phyloP scores from a whole-genome alignment of 2,329 filamentous ascomycete genomes.

The Cordyceps fumosorosea region DNA sequence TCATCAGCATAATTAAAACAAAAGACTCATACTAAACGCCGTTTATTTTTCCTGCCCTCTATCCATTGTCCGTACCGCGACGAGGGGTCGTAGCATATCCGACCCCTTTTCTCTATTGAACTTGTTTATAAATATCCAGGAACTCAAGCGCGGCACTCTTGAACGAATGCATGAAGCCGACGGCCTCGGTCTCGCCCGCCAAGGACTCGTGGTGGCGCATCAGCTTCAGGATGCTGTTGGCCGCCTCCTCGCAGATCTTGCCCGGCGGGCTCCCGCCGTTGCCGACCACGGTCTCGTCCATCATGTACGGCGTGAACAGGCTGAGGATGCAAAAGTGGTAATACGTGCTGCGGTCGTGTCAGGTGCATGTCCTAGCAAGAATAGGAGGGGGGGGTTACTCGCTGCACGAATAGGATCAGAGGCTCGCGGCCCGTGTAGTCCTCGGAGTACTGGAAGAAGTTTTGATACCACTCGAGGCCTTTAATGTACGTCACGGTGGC shows the following conservation, averaged over 20 bases:
- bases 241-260: neutral
- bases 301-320: conserved; percentile 1
- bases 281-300: neutral
- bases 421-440: neutral
- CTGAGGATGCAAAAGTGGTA: conserved; percentile 10
- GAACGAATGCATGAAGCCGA: neutral
- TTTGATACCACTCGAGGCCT: conserved; percentile 4
- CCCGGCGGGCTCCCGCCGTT: neutral
- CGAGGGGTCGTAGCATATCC: no score
- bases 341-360: neutral
- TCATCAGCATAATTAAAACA: no score
- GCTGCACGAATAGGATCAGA: neutral
- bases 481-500: neutral
- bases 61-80: neutral
- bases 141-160: neutral
- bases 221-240: neutral
- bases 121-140: neutral
- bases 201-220: neutral
- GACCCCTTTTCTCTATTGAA: neutral
- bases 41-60: neutral
- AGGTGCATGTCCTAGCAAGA: neutral
- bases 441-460: neutral
- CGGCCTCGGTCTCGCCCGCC: neutral
- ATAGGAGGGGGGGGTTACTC: neutral
- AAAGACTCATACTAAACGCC: no score